Conservation (phyloP, 257 asterid genomes). For the Fraxinus quadrangulata region DNA sequence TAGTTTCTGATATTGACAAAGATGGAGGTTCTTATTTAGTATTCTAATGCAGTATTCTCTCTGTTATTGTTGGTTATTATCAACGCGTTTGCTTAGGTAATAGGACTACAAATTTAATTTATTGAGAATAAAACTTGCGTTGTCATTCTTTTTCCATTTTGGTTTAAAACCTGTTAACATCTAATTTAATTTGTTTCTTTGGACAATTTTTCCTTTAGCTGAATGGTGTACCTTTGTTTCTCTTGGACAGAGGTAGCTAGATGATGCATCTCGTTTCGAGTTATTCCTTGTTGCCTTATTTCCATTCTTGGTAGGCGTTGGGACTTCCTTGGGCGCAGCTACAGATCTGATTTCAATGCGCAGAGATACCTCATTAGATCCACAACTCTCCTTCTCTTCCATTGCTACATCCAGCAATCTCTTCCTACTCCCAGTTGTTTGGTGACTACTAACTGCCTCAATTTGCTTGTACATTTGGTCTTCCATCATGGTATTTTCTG, state of each 20-base stretch:
- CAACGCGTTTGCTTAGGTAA: no score
- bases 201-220: background rate
- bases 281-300: constrained; percentile 28
- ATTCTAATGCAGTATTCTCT: no score
- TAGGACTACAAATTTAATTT: no score
- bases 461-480: constrained; percentile 4
- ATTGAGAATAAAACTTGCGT: no score
- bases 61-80: no score
- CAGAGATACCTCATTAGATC: constrained; percentile 46
- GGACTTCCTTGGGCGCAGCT: constrained; percentile 22
- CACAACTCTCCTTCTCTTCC: constrained; percentile 64
- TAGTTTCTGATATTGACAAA: no score
- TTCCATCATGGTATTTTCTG: constrained; percentile 28
- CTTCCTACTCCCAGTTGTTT: constrained; percentile 23
- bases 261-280: constrained; percentile 30
- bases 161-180: background rate
- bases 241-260: constrained; percentile 31
- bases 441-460: background rate
- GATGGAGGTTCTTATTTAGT: no score
- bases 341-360: constrained; percentile 25
- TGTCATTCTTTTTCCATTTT: background rate
- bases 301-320: constrained; percentile 33
- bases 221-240: constrained; percentile 36
- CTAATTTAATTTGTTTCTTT: background rate
- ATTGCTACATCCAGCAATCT: constrained; percentile 33